These are phyloP conservation scores for Macroventuria anomochaeta DNA, from an alignment of 2,329 filamentous ascomycete species.

Conservation along the genomic window DNA sequence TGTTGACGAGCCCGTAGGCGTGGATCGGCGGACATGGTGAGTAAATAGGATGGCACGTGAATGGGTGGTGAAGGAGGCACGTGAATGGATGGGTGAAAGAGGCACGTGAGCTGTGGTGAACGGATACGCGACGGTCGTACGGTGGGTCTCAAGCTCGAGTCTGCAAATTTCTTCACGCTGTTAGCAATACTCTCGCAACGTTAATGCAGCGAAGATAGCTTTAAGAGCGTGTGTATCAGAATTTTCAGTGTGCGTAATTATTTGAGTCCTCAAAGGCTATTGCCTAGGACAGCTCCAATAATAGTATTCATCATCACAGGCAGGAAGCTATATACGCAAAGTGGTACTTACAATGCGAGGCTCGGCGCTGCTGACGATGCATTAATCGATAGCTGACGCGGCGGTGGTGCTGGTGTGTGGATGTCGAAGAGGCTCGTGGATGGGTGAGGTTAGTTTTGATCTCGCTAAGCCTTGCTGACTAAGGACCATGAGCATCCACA, in stretches of 20 bases:
- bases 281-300: constrained; percentile 81
- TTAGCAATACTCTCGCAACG: constrained; percentile 27
- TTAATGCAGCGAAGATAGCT: constrained; percentile 3
- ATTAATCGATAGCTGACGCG: constrained; percentile 11
- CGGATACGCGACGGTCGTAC: neutral
- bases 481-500: too few species aligned
- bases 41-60: constrained; percentile 1
- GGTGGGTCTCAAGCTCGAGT: constrained; percentile 7
- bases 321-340: constrained; percentile 11
- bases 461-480: constrained; percentile 5
- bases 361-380: constrained; percentile 7
- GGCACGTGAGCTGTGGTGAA: neutral
- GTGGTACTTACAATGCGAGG: constrained; percentile 22
- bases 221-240: constrained; percentile 42
- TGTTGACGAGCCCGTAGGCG: constrained; percentile 57
- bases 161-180: constrained; percentile 17
- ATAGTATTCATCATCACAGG: constrained; percentile 62
- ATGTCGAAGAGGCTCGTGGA: neutral
- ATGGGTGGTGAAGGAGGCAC: neutral
- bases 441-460: constrained; percentile 2
- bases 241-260: constrained; percentile 53
- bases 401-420: neutral
- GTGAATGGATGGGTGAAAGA: constrained; percentile 1
- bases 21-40: constrained; percentile 54
- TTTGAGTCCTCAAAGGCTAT: constrained; percentile 59